phyloP scores from a whole-genome alignment of 1,284 basidiomycete genomes.

The Cryptococcus maquisensis region DNA sequence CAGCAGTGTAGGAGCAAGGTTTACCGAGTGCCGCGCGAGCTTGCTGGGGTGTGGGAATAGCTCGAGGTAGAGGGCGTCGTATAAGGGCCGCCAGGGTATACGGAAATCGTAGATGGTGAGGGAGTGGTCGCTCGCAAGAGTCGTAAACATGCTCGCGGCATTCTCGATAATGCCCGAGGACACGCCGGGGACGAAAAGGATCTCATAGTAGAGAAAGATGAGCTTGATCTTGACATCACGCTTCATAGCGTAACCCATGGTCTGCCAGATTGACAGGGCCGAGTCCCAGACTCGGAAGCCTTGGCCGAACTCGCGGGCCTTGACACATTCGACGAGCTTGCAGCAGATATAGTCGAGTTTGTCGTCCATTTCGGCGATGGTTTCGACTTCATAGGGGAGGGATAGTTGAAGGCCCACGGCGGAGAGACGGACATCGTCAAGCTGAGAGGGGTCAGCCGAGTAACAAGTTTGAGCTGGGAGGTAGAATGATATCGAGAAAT shows the following conservation, averaged over 20 bases:
- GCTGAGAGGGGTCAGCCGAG: slow-evolving; percentile 59
- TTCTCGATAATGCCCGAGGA: slow-evolving; percentile 52
- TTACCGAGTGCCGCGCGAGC: slow-evolving; percentile 68
- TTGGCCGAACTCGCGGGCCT: slow-evolving; percentile 73
- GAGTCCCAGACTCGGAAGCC: slow-evolving; percentile 74
- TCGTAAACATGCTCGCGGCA: slow-evolving; percentile 52
- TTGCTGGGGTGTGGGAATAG: slow-evolving; percentile 77
- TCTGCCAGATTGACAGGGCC: slow-evolving; percentile 70
- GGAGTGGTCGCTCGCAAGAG: slow-evolving; percentile 62
- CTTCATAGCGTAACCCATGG: slow-evolving; percentile 80
- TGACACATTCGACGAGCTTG: slow-evolving; percentile 63
- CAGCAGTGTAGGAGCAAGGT: slow-evolving; percentile 57
- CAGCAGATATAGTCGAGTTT: slow-evolving; percentile 72
- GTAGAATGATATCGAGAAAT: slow-evolving; percentile 65
- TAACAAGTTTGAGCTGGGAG: slow-evolving; percentile 64
- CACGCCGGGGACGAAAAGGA: slow-evolving; percentile 54
- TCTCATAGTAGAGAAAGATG: slow-evolving; percentile 72
- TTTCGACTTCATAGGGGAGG: slow-evolving; percentile 77
- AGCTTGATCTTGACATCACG: slow-evolving; percentile 70
- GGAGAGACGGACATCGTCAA: slow-evolving; percentile 40
- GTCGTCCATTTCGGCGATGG: slow-evolving; percentile 71
- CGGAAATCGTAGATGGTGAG: slow-evolving; percentile 75
- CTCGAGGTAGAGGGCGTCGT: slow-evolving; percentile 72
- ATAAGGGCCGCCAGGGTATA: slow-evolving; percentile 83
- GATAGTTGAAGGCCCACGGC: slow-evolving; percentile 40